Evolutionary conservation across 2,329 filamentous ascomycete genomes (phyloP).

Genomic region (Exophiala sp.): DNA sequence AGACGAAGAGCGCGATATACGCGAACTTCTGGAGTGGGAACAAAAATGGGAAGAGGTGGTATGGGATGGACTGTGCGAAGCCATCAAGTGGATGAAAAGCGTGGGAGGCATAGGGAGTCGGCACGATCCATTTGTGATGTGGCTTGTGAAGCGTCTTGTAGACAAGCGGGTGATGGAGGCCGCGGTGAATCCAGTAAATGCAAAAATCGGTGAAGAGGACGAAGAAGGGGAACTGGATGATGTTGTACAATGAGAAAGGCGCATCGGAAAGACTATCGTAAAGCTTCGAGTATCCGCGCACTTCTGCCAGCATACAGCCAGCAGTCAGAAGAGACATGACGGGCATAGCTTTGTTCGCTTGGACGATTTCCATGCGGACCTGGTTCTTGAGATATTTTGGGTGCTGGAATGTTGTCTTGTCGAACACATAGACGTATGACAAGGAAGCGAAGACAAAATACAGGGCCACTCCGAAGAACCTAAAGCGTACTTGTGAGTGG

Average conservation of each 20-base stretch:
- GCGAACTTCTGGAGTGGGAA: slow-evolving; percentile 90
- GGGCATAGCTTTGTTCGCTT: slow-evolving; percentile 73
- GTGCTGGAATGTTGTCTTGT: slow-evolving; percentile 82
- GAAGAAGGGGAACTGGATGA: slow-evolving; percentile 82
- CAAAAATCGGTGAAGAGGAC: slow-evolving; percentile 81
- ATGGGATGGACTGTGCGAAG: slow-evolving; percentile 81
- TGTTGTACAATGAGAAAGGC: slow-evolving; percentile 73
- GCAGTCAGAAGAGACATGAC: slow-evolving; percentile 78
- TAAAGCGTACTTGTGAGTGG: slow-evolving; percentile 38
- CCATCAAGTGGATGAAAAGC: slow-evolving; percentile 95
- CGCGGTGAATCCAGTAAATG: slow-evolving; percentile 91
- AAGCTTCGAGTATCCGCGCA: slow-evolving; percentile 79
- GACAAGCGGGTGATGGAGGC: slow-evolving; percentile 71
- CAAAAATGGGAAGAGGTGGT: slow-evolving; percentile 88
- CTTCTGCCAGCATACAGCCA: slow-evolving; percentile 76
- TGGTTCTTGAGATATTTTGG: slow-evolving; percentile 96
- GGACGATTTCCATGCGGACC: slow-evolving; percentile 77
- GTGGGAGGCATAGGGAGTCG: slow-evolving; percentile 85
- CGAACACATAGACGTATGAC: slow-evolving; percentile 86
- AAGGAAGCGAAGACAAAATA: slow-evolving; percentile 82
- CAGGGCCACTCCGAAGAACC: slow-evolving; percentile 77
- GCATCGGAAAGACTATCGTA: slow-evolving; percentile 77
- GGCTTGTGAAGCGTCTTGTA: slow-evolving; percentile 95
- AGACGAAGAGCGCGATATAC: slow-evolving; percentile 79
- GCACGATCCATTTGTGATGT: slow-evolving; percentile 99